Percentiles rank a stretch among this genome's conserved stretches.
These are phyloP conservation scores for Lepiota venenata DNA, from an alignment of 768 basidiomycete species.

Conservation along the genomic window DNA sequence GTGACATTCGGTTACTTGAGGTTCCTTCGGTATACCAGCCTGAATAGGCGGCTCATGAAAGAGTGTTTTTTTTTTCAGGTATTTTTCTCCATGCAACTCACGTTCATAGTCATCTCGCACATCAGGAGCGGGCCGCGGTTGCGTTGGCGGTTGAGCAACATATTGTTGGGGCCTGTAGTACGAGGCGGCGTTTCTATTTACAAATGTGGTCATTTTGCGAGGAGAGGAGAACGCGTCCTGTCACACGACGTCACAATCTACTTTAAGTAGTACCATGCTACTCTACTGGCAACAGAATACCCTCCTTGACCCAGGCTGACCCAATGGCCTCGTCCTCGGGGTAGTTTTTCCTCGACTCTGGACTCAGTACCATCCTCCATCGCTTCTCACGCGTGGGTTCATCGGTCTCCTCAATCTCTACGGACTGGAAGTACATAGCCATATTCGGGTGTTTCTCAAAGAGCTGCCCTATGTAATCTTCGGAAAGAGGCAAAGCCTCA, in stretches of 20 bases:
- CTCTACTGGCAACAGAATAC: background rate
- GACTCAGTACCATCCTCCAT: constrained; percentile 26
- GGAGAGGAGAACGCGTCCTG: background rate
- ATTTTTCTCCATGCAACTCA: constrained; percentile 26
- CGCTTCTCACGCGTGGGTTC: background rate
- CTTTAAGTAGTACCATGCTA: background rate
- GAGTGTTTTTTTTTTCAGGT: background rate
- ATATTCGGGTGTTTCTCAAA: constrained; percentile 5
- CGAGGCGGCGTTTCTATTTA: constrained; percentile 17
- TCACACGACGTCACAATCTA: background rate
- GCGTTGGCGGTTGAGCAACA: constrained; percentile 16
- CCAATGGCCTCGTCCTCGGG: constrained; percentile 45
- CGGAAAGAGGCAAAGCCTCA: constrained; percentile 12
- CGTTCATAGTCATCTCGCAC: constrained; percentile 78
- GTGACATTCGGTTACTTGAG: constrained; percentile 84
- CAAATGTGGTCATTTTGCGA: constrained; percentile 12
- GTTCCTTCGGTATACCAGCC: constrained; percentile 86
- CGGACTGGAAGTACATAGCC: constrained; percentile 9
- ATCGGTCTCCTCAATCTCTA: background rate
- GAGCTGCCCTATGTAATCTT: constrained; percentile 6
- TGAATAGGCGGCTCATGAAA: constrained; percentile 23
- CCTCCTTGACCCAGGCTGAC: constrained; percentile 29
- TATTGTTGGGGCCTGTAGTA: constrained; percentile 27
- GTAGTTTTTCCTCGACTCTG: constrained; percentile 37
- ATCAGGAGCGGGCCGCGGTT: constrained; percentile 34